A percentile compares a stretch with the other conserved stretches of the same genome.
Conservation (phyloP, 768 basidiomycete genomes). For the Cystobasidium onofrii region DNA sequence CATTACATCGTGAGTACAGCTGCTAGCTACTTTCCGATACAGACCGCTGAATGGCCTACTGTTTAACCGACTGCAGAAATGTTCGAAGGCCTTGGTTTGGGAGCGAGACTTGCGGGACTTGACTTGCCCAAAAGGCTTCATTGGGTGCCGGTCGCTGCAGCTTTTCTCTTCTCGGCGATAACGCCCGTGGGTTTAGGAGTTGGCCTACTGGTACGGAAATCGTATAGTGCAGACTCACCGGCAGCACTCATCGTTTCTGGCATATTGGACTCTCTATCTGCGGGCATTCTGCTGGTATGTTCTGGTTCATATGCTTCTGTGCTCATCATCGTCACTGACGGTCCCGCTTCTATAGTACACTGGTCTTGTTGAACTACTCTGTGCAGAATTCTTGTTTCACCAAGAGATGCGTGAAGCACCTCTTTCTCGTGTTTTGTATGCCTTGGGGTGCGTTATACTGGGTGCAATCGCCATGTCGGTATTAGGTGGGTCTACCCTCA, state of each 20-base stretch:
- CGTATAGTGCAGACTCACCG: slow-evolving; percentile 71
- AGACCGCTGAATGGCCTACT: neutral
- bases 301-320: neutral
- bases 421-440: slow-evolving; percentile 51
- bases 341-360: slow-evolving; percentile 46
- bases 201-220: slow-evolving; percentile 45
- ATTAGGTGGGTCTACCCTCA: slow-evolving; percentile 54
- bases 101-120: slow-evolving; percentile 74
- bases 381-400: slow-evolving; percentile 90
- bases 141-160: slow-evolving; percentile 56
- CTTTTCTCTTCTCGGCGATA: slow-evolving; percentile 61
- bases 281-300: slow-evolving; percentile 60
- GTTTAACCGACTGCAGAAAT: slow-evolving; percentile 43
- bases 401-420: slow-evolving; percentile 56
- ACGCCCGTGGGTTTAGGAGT: slow-evolving; percentile 62
- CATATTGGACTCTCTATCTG: slow-evolving; percentile 69
- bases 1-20: slow-evolving; percentile 51
- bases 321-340: neutral
- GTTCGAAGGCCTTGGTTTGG: slow-evolving; percentile 89
- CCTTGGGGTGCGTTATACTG: slow-evolving; percentile 54
- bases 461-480: slow-evolving; percentile 83
- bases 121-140: slow-evolving; percentile 43
- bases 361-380: slow-evolving; percentile 77
- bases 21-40: neutral
- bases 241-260: slow-evolving; percentile 76